Evolutionary conservation across 1,284 basidiomycete genomes (phyloP), one percentile per base, ranked within the genome.

Genomic region (Ceratorhiza oryzae-sativae): DNA sequence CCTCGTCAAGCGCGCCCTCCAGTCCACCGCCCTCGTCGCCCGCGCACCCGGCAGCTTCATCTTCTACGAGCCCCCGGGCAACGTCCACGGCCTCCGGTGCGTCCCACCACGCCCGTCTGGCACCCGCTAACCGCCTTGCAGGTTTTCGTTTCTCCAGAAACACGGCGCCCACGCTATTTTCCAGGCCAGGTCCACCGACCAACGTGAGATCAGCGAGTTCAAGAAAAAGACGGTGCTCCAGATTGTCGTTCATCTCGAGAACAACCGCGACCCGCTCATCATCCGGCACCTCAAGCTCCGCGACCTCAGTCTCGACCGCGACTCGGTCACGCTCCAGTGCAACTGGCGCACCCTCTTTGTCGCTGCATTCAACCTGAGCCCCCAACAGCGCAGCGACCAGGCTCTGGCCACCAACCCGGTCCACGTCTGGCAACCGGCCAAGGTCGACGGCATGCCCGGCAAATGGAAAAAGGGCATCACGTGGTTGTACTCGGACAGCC

Each of bases 41-140:
- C 65, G 65, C n/a, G 51, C 65, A 8, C 65, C 65, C 39, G 65
- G 51, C 23, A 70, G 65, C 20, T 70, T 70, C 48, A 70, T 70
- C 8, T 70, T 70, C 18, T 70, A 70, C 27, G 65, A 70, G 30
- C 53, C 65, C 1, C 36, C 65, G 18, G 53, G 42, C 13, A 20
- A 18, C 13, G 65, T 70, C 1, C 65, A 70, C 42, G 65, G 65
- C 20, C 53, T 70, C 6, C 65, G 65, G 65, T 70, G 30, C 30
- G 65, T 56, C n/a, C 34, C 15, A 18, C 30, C 10, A n/a, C 15
- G 23, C 53, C 58, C 51, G 48, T 70, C 48, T 42, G 41, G 32
- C 53, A n/a, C 6, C 18, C 3, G 39, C 58, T 60, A 8, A 60
- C 23, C 27, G 1, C 51, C 23, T 5, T n/a, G 32, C 53, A 70